phyloP scores from a whole-genome alignment of 805 yeast species.

The Candida patagonica region DNA sequence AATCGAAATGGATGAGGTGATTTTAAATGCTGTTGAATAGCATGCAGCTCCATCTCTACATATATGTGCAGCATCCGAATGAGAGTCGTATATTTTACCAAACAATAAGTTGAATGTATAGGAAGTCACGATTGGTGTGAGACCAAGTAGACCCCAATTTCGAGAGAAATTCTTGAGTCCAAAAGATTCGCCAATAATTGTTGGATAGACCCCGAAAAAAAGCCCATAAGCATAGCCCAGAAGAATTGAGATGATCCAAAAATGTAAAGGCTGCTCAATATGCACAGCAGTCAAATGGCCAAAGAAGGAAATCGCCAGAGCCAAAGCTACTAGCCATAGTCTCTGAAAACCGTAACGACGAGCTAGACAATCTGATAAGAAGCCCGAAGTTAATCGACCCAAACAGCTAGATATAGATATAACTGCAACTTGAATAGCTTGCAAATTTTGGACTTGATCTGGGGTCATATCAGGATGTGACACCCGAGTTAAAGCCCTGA shows the following conservation, averaged over 20 bases:
- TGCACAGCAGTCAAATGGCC: slow-evolving; percentile 45
- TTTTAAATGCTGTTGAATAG: slow-evolving; percentile 14
- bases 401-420: slow-evolving; percentile 55
- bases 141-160: slow-evolving; percentile 64
- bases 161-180: slow-evolving; percentile 57
- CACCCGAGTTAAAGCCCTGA: slow-evolving; percentile 35
- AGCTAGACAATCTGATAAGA: slow-evolving; percentile 48
- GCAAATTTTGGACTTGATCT: slow-evolving; percentile 37
- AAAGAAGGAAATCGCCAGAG: slow-evolving; percentile 38
- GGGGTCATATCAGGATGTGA: slow-evolving; percentile 4
- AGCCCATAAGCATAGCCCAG: slow-evolving; percentile 66
- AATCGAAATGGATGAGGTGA: slow-evolving; percentile 8
- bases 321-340: slow-evolving; percentile 44
- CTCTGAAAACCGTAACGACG: slow-evolving; percentile 39
- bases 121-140: slow-evolving; percentile 56
- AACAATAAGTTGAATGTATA: slow-evolving; percentile 49
- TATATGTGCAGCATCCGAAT: slow-evolving; percentile 18
- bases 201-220: slow-evolving; percentile 60
- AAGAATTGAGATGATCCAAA: slow-evolving; percentile 43
- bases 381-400: slow-evolving; percentile 57
- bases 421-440: slow-evolving; percentile 61
- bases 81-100: slow-evolving; percentile 53
- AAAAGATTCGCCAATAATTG: slow-evolving; percentile 57
- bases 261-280: slow-evolving; percentile 29
- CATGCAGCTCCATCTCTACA: slow-evolving; percentile 15